Conservation (phyloP, 1,284 basidiomycete genomes). For the Phlebopus sp. region DNA sequence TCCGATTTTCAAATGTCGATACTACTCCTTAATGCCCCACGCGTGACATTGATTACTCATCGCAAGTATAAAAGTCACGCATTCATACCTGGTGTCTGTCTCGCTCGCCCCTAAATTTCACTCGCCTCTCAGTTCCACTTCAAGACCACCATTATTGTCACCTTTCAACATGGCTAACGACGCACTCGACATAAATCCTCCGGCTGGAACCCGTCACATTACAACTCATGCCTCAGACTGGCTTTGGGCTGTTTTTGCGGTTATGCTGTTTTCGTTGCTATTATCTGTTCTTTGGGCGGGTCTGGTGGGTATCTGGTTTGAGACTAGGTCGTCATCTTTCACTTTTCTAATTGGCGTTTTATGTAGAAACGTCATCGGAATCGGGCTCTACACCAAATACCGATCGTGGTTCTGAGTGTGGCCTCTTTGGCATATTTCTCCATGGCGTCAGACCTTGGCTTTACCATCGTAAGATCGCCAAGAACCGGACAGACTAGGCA, state of each 20-base stretch:
- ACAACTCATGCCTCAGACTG: conserved; percentile 45
- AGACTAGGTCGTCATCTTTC: neutral
- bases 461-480: conserved; percentile 47
- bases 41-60: conserved; percentile 8
- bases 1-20: too few species aligned
- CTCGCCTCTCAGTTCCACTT: neutral
- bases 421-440: conserved; percentile 47
- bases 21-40: too few species aligned
- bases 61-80: neutral
- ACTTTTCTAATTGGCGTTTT: neutral
- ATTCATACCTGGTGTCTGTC: too few species aligned
- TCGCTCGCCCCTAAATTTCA: neutral
- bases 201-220: conserved; percentile 40
- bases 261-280: conserved; percentile 43
- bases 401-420: conserved; percentile 44
- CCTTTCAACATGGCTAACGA: conserved; percentile 12
- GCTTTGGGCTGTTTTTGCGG: conserved; percentile 54
- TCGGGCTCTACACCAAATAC: conserved; percentile 48
- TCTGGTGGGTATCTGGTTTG: conserved; percentile 23
- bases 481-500: conserved; percentile 39
- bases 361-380: conserved; percentile 38
- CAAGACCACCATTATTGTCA: conserved; percentile 6
- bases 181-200: conserved; percentile 34
- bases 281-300: conserved; percentile 39
- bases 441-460: conserved; percentile 62